Conservation (phyloP, 371 early-diverging fungal species). For the Phascolomyces articulosus region DNA sequence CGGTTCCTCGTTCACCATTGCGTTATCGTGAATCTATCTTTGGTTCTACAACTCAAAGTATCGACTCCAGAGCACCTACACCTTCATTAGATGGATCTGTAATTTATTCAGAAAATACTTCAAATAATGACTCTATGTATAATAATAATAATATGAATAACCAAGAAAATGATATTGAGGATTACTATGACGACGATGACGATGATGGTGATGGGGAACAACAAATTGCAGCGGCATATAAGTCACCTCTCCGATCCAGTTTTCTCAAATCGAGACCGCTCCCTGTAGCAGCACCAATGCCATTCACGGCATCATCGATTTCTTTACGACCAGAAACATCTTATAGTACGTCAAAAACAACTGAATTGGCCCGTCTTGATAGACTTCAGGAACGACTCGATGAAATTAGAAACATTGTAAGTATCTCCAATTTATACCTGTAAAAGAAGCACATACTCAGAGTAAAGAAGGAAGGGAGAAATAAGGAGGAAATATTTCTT, state of each 20-base stretch:
- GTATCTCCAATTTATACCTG: too few relatives aligned
- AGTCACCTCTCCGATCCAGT: background rate
- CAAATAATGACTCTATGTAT: background rate
- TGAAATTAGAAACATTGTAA: constrained; percentile 5
- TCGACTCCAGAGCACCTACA: background rate
- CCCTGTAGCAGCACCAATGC: background rate
- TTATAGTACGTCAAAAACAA: background rate
- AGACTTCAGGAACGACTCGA: constrained; percentile 3
- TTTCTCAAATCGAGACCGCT: background rate
- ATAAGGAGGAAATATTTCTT: too few relatives aligned
- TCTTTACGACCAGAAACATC: background rate
- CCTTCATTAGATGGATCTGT: background rate
- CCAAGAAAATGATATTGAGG: too few relatives aligned
- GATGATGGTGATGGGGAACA: background rate
- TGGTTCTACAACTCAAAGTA: constrained; percentile 6
- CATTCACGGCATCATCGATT: background rate
- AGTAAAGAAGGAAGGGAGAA: too few relatives aligned
- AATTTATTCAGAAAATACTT: background rate
- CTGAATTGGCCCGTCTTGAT: constrained; percentile 5
- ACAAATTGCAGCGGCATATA: background rate
- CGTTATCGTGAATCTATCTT: constrained; percentile 11
- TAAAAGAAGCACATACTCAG: too few relatives aligned
- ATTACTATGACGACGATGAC: too few relatives aligned
- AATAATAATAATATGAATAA: too few relatives aligned
- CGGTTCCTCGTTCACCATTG: background rate